These are phyloP conservation scores for Fragilariopsis cylindrus DNA, from an alignment of 108 stramenopile genomes.

Conservation along the genomic window DNA sequence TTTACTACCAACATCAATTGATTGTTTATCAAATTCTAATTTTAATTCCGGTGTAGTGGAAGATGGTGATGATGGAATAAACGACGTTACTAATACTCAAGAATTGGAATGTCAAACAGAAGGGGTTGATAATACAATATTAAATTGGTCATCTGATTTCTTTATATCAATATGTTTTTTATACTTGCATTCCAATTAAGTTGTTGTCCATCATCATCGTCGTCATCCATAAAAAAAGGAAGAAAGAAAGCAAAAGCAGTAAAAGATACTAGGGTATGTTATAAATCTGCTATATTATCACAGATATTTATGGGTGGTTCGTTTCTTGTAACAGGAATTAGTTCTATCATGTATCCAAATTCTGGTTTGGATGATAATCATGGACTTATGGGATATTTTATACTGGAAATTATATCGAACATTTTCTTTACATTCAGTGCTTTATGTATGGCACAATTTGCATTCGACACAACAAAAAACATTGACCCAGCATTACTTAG, in stretches of 20 bases:
- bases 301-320: slow-evolving; percentile 24
- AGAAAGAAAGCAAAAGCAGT: too few relatives aligned
- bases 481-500: background rate
- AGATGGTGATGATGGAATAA: background rate
- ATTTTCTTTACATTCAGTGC: slow-evolving; percentile 20
- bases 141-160: slow-evolving; percentile 27
- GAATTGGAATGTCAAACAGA: slow-evolving; percentile 16
- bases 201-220: too few relatives aligned
- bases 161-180: slow-evolving; percentile 16
- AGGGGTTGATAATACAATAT: slow-evolving; percentile 29
- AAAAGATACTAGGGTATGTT: too few relatives aligned
- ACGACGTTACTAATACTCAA: background rate
- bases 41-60: background rate
- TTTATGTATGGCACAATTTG: slow-evolving; percentile 23
- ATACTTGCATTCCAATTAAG: slow-evolving; percentile 18
- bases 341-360: slow-evolving; percentile 23
- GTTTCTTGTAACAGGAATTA: slow-evolving; percentile 19
- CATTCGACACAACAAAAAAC: background rate
- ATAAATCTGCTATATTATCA: slow-evolving; percentile 11
- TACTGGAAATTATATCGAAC: background rate
- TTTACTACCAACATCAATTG: background rate
- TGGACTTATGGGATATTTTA: slow-evolving; percentile 23
- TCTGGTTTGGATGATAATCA: slow-evolving; percentile 16
- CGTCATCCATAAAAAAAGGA: too few relatives aligned
- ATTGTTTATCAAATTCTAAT: background rate